These are phyloP conservation scores for Penicillium diatomitis DNA, from an alignment of 495 filamentous ascomycete species.

Conservation along the genomic window DNA sequence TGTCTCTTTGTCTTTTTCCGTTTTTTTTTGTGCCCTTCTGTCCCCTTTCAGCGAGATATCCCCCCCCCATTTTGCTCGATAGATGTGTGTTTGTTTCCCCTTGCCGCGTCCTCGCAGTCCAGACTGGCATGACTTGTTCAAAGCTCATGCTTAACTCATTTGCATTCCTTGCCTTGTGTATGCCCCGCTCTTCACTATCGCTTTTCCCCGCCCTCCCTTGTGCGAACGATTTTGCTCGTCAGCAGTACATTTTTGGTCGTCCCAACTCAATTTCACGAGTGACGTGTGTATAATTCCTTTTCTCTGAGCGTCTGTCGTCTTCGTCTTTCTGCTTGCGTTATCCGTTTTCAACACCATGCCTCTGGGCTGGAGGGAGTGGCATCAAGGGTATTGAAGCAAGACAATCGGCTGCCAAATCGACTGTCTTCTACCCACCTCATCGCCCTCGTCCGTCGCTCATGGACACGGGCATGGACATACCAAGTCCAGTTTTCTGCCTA, in stretches of 20 bases:
- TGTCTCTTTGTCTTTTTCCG: slow-evolving; percentile 13
- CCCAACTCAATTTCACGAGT: slow-evolving; percentile 31
- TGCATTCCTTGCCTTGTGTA: not conserved
- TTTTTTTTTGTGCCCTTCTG: no score
- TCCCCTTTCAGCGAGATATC: slow-evolving; percentile 19
- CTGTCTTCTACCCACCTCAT: not conserved
- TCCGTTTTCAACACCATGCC: not conserved
- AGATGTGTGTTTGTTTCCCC: slow-evolving; percentile 7
- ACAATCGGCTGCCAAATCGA: not conserved
- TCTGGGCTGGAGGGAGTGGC: not conserved
- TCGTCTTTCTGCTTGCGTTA: slow-evolving; percentile 1
- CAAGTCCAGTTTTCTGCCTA: no score
- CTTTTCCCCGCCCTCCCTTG: slow-evolving; percentile 9
- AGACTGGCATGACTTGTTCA: not conserved
- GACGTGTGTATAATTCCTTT: slow-evolving; percentile 26
- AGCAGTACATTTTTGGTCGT: slow-evolving; percentile 4
- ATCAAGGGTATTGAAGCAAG: not conserved
- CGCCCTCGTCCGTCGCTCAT: no score
- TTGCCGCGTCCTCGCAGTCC: not conserved
- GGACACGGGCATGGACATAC: no score
- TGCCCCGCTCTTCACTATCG: not conserved
- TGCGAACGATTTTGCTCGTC: slow-evolving; percentile 11
- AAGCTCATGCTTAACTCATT: no score
- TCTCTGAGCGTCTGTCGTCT: slow-evolving; percentile 12
- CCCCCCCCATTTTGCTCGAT: slow-evolving; percentile 19